Evolutionary conservation across 805 yeast species (phyloP).

Genomic region (Wickerhamiella brachini): DNA sequence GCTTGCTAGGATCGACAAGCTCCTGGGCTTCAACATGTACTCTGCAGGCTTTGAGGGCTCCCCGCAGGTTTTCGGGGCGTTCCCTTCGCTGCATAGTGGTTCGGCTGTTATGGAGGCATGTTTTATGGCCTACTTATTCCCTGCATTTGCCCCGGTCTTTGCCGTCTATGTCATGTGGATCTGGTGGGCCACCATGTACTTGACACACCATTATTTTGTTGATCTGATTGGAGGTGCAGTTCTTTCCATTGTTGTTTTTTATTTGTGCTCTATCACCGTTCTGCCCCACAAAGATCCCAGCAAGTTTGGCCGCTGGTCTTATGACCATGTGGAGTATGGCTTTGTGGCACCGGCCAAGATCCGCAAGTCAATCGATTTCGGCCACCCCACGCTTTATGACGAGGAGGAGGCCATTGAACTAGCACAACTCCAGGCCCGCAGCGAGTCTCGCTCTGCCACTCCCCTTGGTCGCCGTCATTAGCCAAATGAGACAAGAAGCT

Average conservation of each 20-base stretch:
- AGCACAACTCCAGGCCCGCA: not conserved
- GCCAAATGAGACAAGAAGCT: too few relatives aligned
- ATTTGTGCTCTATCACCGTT: conserved; percentile 46
- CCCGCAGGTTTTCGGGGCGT: conserved; percentile 89
- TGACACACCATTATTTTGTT: conserved; percentile 91
- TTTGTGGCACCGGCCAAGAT: not conserved
- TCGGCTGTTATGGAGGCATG: conserved; percentile 89
- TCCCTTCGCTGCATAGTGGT: conserved; percentile 78
- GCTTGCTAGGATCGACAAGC: conserved; percentile 65
- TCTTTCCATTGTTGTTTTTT: conserved; percentile 58
- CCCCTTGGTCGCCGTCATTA: not conserved
- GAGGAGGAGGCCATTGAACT: conserved; percentile 3
- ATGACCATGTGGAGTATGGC: conserved; percentile 26
- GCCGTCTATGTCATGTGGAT: conserved; percentile 76
- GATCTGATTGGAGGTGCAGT: conserved; percentile 90
- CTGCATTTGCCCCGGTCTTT: conserved; percentile 50
- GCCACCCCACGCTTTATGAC: conserved; percentile 4
- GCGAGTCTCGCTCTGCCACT: not conserved
- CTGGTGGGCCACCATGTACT: conserved; percentile 98
- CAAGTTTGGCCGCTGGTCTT: conserved; percentile 30
- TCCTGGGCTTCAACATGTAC: conserved; percentile 71
- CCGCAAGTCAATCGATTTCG: conserved; percentile 4
- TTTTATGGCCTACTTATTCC: conserved; percentile 73
- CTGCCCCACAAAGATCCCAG: conserved; percentile 40
- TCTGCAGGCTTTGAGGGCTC: conserved; percentile 70